phyloP scores from a whole-genome alignment of 2,329 filamentous ascomycete genomes.

The Hypoxylon sp. region DNA sequence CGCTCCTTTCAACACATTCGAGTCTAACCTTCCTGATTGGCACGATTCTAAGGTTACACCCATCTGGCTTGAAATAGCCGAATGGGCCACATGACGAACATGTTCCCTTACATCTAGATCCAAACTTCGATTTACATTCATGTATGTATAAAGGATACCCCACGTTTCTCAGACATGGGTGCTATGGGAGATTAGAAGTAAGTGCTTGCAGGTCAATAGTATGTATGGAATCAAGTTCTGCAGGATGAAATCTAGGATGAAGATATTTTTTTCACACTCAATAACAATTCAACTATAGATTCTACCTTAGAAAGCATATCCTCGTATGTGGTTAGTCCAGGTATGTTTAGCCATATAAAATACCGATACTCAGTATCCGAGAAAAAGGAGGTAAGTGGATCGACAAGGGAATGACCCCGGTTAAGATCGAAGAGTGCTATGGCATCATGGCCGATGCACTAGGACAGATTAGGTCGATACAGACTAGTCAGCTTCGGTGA shows the following conservation, averaged over 20 bases:
- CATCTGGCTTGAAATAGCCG: conserved; percentile 37
- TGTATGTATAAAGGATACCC: conserved; percentile 37
- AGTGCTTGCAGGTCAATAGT: conserved; percentile 19
- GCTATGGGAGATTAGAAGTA: neutral
- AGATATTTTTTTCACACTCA: neutral
- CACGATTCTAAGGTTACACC: conserved; percentile 26
- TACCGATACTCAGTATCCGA: neutral
- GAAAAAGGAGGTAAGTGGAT: neutral
- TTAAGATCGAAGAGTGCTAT: neutral
- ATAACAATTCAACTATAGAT: neutral
- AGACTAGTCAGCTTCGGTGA: neutral
- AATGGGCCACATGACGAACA: conserved; percentile 36
- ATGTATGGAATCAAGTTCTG: conserved; percentile 7
- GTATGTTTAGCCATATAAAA: neutral
- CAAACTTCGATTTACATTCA: conserved; percentile 2
- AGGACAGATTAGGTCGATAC: neutral
- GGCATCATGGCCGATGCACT: neutral
- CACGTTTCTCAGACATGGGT: conserved; percentile 30
- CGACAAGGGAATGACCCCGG: neutral
- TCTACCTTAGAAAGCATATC: neutral
- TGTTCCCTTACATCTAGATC: conserved; percentile 24
- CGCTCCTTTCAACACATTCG: conserved; percentile 41
- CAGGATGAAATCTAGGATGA: neutral
- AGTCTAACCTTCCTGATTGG: conserved; percentile 31
- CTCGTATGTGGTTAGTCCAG: neutral